Base-by-base conservation (phyloP, 352 stramenopile genomes). In the Phytophthora pistaciae region DNA sequence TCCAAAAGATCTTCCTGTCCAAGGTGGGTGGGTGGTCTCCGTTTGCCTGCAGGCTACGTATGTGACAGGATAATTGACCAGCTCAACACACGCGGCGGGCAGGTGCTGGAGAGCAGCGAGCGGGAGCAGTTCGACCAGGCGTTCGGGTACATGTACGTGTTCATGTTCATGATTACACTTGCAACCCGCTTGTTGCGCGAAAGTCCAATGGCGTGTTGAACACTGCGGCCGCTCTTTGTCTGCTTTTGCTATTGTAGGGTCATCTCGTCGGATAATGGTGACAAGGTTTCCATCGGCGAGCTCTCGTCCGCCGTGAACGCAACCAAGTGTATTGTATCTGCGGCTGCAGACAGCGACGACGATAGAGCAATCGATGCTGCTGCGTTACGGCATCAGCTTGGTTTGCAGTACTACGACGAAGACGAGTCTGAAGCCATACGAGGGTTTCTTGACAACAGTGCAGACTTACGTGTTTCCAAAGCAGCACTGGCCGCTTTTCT, bases 1-100 rank as follows among this genome's bases (percentile, higher is more conserved):
- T 86, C 56, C 70, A 84, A 21, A 75, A 75, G 21, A 75, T 86
- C 48, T 84, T 80, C 40, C 53, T 86, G 44, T 75, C 70, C 52
- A 84, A 86, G 66, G 77, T 80, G 16, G n/a, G 56, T 56, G 33
- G 33, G 9, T 48, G 40, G 3, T 11, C 25, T 46, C 6, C 20
- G 18, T 25, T 18, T 44, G 23, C 16, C 3, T 62, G 36, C 54
- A 13, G 23, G 6, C 21, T 62, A 31, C 1, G 9, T 49, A 23
- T 33, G 16, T 60, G 21, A 13, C 36, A 44, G 36, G 36, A 14
- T 18, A 44, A 14, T 14, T 8, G 16, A 44, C 13, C 36, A 44
- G 36, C 36, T 44, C 36, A 44, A 44, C 36, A 13, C 36, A 44
- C 18, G 36, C 36, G 36, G 36, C 9, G 36, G 8, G 20, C 54